These are phyloP conservation scores for Phytophthora idaei DNA, from an alignment of 352 stramenopile species.

Conservation along the genomic window DNA sequence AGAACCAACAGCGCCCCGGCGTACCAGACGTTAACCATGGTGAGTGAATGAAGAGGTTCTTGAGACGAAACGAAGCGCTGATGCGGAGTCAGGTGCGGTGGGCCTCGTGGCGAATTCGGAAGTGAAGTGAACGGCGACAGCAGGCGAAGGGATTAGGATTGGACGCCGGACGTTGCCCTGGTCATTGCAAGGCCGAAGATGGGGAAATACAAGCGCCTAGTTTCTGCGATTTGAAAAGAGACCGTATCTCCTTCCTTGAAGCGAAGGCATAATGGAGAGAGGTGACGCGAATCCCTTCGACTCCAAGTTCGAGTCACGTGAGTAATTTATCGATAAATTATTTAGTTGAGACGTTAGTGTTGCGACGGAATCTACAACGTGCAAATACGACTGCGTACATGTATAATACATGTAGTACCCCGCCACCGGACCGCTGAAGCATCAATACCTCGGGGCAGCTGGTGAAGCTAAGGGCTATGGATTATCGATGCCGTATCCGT, in stretches of 20 bases:
- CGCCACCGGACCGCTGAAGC: slow-evolving; percentile 7
- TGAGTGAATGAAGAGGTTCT: slow-evolving; percentile 5
- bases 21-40: slow-evolving; percentile 58
- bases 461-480: background rate
- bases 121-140: slow-evolving; percentile 25
- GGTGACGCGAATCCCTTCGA: slow-evolving; percentile 13
- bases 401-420: background rate
- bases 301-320: too few species aligned
- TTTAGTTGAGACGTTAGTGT: background rate
- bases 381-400: slow-evolving; percentile 5
- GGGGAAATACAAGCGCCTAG: slow-evolving; percentile 16
- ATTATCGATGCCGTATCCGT: too few species aligned
- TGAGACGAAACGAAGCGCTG: slow-evolving; percentile 9
- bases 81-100: background rate
- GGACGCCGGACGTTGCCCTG: background rate
- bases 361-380: background rate
- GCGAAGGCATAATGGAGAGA: slow-evolving; percentile 20
- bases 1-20: slow-evolving; percentile 35
- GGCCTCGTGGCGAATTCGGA: slow-evolving; percentile 20
- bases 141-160: slow-evolving; percentile 24
- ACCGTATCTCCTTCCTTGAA: slow-evolving; percentile 17
- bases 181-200: slow-evolving; percentile 18
- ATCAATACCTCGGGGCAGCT: slow-evolving; percentile 15
- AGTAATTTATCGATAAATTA: too few species aligned
- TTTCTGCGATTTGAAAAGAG: slow-evolving; percentile 21